A percentile compares a stretch with the other conserved stretches of the same genome.
These are phyloP conservation scores for Flaveria ramosissima DNA, from an alignment of 129 eudicot species.

Conservation along the genomic window DNA sequence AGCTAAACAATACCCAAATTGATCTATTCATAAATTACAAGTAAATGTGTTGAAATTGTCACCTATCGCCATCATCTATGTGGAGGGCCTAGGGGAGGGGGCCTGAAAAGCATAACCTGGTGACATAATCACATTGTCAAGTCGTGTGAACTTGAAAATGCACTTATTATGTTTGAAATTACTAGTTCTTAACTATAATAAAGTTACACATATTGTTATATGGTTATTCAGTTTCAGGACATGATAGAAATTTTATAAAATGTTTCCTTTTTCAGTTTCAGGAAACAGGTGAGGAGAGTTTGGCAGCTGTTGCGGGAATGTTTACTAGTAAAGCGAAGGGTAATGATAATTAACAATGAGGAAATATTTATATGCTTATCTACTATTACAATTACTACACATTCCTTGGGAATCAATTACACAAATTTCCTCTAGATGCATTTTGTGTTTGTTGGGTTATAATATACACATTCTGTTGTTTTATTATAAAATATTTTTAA, in stretches of 20 bases:
- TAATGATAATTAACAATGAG: slow-evolving; percentile 29
- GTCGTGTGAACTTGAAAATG: not conserved
- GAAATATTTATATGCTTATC: slow-evolving; percentile 16
- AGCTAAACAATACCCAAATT: not conserved
- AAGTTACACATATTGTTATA: slow-evolving; percentile 18
- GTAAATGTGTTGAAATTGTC: slow-evolving; percentile 9
- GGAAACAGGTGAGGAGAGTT: slow-evolving; percentile 96
- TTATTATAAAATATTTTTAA: not conserved
- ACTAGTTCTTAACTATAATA: slow-evolving; percentile 6
- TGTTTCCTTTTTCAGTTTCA: slow-evolving; percentile 52
- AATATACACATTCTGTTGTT: not conserved
- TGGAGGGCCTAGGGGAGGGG: slow-evolving; percentile 8
- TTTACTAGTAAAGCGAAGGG: slow-evolving; percentile 98
- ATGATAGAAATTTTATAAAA: not conserved
- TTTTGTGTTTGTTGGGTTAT: slow-evolving; percentile 13
- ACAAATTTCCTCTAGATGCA: not conserved
- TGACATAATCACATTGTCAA: not conserved
- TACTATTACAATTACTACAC: not conserved
- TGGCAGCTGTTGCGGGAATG: slow-evolving; percentile 99
- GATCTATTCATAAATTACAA: not conserved
- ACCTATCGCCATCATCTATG: slow-evolving; percentile 6
- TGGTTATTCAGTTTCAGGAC: not conserved
- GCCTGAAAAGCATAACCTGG: slow-evolving; percentile 4
- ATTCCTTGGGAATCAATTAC: slow-evolving; percentile 4
- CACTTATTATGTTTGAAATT: not conserved